Evolutionary conservation across 2,329 filamentous ascomycete species (phyloP), one percentile per base, ranked within the genome.

Genomic region (Fusarium humuli): DNA sequence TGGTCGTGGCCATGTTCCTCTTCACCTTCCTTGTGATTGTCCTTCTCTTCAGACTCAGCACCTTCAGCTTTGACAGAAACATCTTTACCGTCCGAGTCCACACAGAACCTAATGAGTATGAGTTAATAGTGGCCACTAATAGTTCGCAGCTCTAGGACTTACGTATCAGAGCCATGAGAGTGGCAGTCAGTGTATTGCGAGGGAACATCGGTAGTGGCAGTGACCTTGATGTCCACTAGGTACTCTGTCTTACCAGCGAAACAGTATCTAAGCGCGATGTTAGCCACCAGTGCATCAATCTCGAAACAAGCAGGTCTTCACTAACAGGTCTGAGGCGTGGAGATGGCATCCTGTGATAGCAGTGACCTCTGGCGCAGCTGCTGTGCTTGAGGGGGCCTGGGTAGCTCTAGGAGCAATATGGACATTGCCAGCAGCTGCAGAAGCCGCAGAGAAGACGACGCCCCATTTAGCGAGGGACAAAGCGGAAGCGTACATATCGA

Each of bases 131-230:
- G 41, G 12, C 41, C 37, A 60, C 59, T 30, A 18, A 20, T 9
- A 42, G 6, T 16, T n/a, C 32, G 23, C 8, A 22, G 18, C 4
- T 40, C 16, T 11, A 25, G 32, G 7, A 45, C 85, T 72, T 81
- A 92, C 88, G 83, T 83, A 47, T 89, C 83, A 6, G 77, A 73
- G 18, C 82, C 89, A 77, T 93, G 90, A 1, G 79, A 73, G 76
- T 93, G 90, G 75, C 91, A 93, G 57, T 80, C 87, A 0, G 89
- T 92, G 73, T 89, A 92, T 55, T 86, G 80, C 0, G 89, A 81
- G 2, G 90, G 88, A 20, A 88, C 78, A 50, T 85, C 84, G 47
- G 84, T 83, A 2, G 86, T 88, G 20, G 83, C 83, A 6, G 87
- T 91, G 5, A 83, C 81, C 9, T 85, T 83, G 5, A 82, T 79